phyloP scores from a whole-genome alignment of 805 yeast species.

The Yueomyces sp. region DNA sequence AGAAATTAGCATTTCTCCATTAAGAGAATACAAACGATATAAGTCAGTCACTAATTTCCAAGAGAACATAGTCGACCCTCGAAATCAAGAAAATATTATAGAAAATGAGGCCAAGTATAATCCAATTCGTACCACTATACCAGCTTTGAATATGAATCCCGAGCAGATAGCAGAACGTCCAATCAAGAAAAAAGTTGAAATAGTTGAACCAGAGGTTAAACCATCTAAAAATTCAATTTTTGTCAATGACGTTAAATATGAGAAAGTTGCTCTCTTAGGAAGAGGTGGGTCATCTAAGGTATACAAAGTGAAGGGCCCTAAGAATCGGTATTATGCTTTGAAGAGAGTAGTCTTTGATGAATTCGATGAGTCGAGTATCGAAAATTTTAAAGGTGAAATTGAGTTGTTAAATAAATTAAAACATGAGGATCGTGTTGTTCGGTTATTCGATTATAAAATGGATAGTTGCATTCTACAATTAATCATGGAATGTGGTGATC shows the following conservation, averaged over 20 bases:
- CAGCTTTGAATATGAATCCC: neutral
- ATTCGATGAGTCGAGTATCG: slow-evolving; percentile 59
- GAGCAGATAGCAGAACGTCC: no score
- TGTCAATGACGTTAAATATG: slow-evolving; percentile 54
- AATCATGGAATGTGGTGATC: slow-evolving; percentile 92
- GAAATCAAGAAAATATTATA: neutral
- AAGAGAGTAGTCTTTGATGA: slow-evolving; percentile 73
- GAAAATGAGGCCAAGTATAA: neutral
- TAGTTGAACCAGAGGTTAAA: slow-evolving; percentile 6
- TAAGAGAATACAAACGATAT: neutral
- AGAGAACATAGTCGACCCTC: neutral
- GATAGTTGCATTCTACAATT: slow-evolving; percentile 48
- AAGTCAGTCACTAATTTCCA: neutral
- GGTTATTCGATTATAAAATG: slow-evolving; percentile 61
- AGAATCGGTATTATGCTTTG: slow-evolving; percentile 56
- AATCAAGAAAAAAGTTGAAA: slow-evolving; percentile 6
- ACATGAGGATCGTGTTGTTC: slow-evolving; percentile 60
- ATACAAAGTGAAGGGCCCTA: slow-evolving; percentile 52
- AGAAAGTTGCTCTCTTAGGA: slow-evolving; percentile 66
- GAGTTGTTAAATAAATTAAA: slow-evolving; percentile 51
- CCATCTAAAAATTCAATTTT: slow-evolving; percentile 14
- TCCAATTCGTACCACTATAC: neutral
- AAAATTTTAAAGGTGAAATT: slow-evolving; percentile 84
- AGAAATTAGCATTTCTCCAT: neutral
- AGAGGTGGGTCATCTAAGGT: slow-evolving; percentile 91